phyloP scores from a whole-genome alignment of 1,284 basidiomycete species.

The Ustilago curta region DNA sequence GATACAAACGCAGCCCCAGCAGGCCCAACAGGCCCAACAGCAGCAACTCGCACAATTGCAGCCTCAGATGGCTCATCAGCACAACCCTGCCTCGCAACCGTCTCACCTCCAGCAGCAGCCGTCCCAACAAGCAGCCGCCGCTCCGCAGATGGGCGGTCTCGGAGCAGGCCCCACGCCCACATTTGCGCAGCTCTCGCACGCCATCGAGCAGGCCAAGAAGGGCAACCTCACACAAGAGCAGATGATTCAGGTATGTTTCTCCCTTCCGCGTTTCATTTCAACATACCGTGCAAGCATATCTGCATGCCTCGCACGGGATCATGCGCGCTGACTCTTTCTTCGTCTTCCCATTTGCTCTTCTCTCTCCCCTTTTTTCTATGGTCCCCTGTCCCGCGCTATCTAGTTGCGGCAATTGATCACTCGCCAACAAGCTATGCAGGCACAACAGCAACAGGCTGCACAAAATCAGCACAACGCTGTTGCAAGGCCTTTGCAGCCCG shows the following conservation, averaged over 20 bases:
- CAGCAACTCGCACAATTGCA: conserved; percentile 37
- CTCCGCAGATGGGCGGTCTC: conserved; percentile 24
- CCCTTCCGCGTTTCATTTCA: background rate
- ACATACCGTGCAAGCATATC: background rate
- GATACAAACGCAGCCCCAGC: conserved; percentile 17
- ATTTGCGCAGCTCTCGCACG: conserved; percentile 48
- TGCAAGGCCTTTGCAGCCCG: conserved; percentile 46
- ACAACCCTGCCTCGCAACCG: conserved; percentile 27
- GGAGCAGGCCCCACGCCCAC: conserved; percentile 30
- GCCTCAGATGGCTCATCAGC: conserved; percentile 32
- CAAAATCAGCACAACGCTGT: conserved; percentile 42
- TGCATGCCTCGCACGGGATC: background rate
- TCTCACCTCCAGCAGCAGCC: conserved; percentile 43
- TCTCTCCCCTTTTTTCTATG: background rate
- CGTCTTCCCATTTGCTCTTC: background rate
- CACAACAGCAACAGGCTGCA: conserved; percentile 48
- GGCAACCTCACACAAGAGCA: conserved; percentile 51
- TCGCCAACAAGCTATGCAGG: conserved; percentile 52
- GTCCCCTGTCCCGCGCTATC: background rate
- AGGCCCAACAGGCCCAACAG: conserved; percentile 33
- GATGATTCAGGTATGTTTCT: conserved; percentile 45
- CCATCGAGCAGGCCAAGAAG: conserved; percentile 55
- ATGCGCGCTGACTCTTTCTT: conserved; percentile 5
- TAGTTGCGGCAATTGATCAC: conserved; percentile 52
- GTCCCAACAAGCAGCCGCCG: conserved; percentile 20